Percentiles rank a stretch among this genome's conserved stretches.
phyloP scores from a whole-genome alignment of 208 protist genomes.

The Porcisia hertigi region DNA sequence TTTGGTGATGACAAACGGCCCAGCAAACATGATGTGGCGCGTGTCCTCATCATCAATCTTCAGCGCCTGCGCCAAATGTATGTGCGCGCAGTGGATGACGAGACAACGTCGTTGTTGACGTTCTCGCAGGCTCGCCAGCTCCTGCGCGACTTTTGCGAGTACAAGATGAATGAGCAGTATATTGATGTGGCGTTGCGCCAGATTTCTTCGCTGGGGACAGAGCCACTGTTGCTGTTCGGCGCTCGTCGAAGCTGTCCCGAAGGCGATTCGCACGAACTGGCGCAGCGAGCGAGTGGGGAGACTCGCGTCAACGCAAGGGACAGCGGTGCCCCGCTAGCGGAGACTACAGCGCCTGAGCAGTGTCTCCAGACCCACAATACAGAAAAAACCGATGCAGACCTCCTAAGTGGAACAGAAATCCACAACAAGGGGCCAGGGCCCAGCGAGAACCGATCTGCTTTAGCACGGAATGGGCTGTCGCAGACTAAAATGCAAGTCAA shows the following conservation, averaged over 20 bases:
- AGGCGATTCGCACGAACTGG: background rate
- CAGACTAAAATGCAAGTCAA: background rate
- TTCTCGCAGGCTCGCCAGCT: slow-evolving; percentile 42
- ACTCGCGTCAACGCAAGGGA: background rate
- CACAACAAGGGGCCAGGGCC: too few relatives aligned
- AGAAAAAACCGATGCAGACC: background rate
- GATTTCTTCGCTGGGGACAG: background rate
- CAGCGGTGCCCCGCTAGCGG: background rate
- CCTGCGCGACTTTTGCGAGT: slow-evolving; percentile 84
- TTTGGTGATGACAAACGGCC: slow-evolving; percentile 52
- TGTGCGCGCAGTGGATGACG: slow-evolving; percentile 44
- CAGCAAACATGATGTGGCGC: slow-evolving; percentile 72
- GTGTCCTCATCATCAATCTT: slow-evolving; percentile 75
- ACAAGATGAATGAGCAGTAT: slow-evolving; percentile 58
- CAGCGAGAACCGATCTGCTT: background rate
- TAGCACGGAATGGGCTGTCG: slow-evolving; percentile 12
- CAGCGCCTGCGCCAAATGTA: slow-evolving; percentile 76
- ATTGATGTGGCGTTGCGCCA: slow-evolving; percentile 31
- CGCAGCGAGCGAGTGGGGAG: background rate
- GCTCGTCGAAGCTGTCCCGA: background rate
- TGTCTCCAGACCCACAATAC: background rate
- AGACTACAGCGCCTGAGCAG: background rate
- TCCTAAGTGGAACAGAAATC: background rate
- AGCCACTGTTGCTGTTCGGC: background rate
- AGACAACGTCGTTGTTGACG: slow-evolving; percentile 44